A percentile compares a stretch with the other conserved stretches of the same genome.
Conservation (phyloP, 176 grass and related monocot species). For the Saccharum spontaneum region DNA sequence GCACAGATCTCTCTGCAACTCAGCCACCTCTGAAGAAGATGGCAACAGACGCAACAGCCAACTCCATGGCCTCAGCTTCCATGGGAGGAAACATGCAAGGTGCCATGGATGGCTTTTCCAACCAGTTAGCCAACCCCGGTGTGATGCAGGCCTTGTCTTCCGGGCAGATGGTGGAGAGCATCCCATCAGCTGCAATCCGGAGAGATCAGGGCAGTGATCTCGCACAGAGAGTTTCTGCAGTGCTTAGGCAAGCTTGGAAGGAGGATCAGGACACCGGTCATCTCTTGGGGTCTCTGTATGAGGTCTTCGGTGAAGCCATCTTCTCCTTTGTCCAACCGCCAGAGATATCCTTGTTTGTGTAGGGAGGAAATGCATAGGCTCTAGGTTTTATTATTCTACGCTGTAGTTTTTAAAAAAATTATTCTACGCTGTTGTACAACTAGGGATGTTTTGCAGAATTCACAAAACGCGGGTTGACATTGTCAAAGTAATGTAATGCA, state of each 20-base stretch:
- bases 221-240: conserved; percentile 44
- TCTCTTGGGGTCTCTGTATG: conserved; percentile 60
- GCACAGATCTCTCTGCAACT: conserved; percentile 40
- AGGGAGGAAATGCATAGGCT: conserved; percentile 23
- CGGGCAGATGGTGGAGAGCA: conserved; percentile 37
- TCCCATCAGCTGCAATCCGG: conserved; percentile 15
- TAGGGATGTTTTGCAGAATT: not conserved
- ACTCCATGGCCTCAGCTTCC: conserved; percentile 39
- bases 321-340: conserved; percentile 77
- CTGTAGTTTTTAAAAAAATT: not conserved
- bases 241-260: conserved; percentile 88
- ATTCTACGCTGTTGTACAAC: conserved; percentile 12
- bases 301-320: conserved; percentile 77
- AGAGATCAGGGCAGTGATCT: conserved; percentile 44
- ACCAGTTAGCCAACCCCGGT: conserved; percentile 41
- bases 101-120: conserved; percentile 47
- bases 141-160: conserved; percentile 46
- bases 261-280: conserved; percentile 72
- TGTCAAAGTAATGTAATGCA: too few species aligned
- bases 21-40: conserved; percentile 87
- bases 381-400: not conserved
- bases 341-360: conserved; percentile 67
- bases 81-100: conserved; percentile 43
- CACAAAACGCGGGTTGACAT: too few species aligned
- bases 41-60: conserved; percentile 34